These are phyloP conservation scores for Leccinum olivaceoglutinosum DNA, from an alignment of 1,284 basidiomycete genomes.

Conservation along the genomic window DNA sequence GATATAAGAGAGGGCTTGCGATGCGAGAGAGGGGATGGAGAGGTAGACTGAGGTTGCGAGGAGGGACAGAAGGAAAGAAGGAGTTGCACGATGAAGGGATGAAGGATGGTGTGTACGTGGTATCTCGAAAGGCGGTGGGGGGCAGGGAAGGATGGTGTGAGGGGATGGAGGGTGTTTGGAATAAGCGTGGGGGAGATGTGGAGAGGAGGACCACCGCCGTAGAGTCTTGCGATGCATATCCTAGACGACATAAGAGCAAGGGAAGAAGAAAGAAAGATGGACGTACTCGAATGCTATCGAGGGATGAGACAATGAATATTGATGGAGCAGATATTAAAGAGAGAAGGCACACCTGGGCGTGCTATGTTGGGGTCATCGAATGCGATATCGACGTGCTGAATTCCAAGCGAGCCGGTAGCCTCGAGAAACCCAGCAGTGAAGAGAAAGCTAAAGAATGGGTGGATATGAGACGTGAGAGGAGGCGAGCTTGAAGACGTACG, in stretches of 20 bases:
- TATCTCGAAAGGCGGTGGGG: conserved; percentile 25
- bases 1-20: conserved; percentile 69
- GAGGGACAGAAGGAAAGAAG: conserved; percentile 80
- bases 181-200: conserved; percentile 60
- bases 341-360: conserved; percentile 55
- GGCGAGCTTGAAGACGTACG: conserved; percentile 32
- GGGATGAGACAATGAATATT: conserved; percentile 9
- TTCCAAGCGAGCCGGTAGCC: conserved; percentile 34
- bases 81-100: conserved; percentile 47
- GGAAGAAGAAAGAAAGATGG: conserved; percentile 5
- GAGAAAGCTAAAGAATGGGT: conserved; percentile 70
- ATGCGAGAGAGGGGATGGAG: conserved; percentile 72
- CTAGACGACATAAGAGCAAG: conserved; percentile 35
- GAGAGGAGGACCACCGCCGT: conserved; percentile 79
- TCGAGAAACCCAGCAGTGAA: conserved; percentile 82
- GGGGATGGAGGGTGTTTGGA: conserved; percentile 61
- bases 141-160: conserved; percentile 58
- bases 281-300: conserved; percentile 59
- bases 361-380: conserved; percentile 88
- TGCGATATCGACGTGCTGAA: conserved; percentile 55
- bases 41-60: conserved; percentile 86
- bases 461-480: background rate
- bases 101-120: conserved; percentile 53
- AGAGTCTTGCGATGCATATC: conserved; percentile 77
- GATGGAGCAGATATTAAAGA: background rate